Base-by-base conservation (phyloP, 345 rosid species). In the Geranium brycei region DNA sequence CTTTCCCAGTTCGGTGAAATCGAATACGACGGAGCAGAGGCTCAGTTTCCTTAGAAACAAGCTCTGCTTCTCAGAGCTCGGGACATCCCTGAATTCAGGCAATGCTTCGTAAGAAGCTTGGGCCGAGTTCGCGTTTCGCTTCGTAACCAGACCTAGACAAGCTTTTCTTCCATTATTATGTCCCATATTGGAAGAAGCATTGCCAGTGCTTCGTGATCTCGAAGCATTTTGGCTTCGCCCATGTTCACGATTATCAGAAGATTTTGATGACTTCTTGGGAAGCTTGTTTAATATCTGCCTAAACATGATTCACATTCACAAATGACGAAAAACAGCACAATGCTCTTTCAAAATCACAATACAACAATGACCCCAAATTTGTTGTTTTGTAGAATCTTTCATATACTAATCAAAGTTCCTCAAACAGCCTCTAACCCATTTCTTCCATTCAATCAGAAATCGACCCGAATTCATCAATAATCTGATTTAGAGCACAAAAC, bases 241-340 rank as follows among this genome's bases (percentile, higher is more conserved):
- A 69, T 78, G 74, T 18, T 82, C 91, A 66, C 87, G 81, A 73
- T 70, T 76, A 68, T 77, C 86, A 62, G 79, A 72, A 0, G 82
- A 75, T 76, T 82, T 88, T 1, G 91, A 85, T 15, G 89, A 87
- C 82, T 91, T 91, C 58, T 84, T 81, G 1, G 97, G 97, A 75
- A 91, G 86, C 88, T 85, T 88, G 53, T 82, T 81, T 6, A 91
- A 80, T 71, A 91, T 81, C 77, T 88, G 90, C 67, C 80, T 88
- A 76, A 90, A 68, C 97, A 91, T 47, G 3, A 47, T 47, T 91
- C 64, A 57, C 73, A 74, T 64, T 69, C 59, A 71, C 31, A 74
- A 51, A 64, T 59, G 62, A 69, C 64, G 51, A 55, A n/a, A 58
- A 53, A 64, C 66, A 30, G 30, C 14, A 47, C 53, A 19, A 18